Base-by-base conservation (phyloP, 192 early-diverging fungal species). In the Rhizoclosmatium globosum region DNA sequence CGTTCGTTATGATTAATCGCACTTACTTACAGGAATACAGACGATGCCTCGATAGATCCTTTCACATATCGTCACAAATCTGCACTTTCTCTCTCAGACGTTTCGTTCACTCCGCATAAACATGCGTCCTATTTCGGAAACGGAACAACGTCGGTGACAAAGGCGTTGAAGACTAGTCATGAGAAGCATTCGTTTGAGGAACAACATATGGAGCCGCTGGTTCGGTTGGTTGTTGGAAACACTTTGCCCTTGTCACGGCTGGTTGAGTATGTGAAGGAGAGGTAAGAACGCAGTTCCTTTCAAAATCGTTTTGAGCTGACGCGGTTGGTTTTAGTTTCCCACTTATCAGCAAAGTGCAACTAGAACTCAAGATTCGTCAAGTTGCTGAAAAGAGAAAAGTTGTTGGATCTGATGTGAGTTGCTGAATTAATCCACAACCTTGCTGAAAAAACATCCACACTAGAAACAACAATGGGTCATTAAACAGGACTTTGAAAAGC, bases 361-460 rank as follows among this genome's bases (percentile, higher is more conserved):
- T 74, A 38, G 72, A 74, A 43, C 38, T 74, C 15, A 74, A 74
- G 44, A 62, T 74, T 44, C 41, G 72, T n/a, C 72, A 74, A 21
- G 38, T 74, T 7, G 72, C 72, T 43, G 72, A 48, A 48, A 74
- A 74, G 66, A 68, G 39, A 45, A 4, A 23, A 7, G 66, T 68
- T 46, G 42, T 47, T 43, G 66, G 66, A 47, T 46, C 66, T 68
- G 66, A 68, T 0, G 66, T 68, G 66, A 68, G 66, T n/a, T 7
- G 4, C 46, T 39, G 4, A n/a, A n/a, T 64, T 64, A 64, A 50
- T 50, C 48, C 15, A 15, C 48, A 4, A 17, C 50, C 50, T 7
- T 17, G 1, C 6, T 21, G 7, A 7, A 31, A 62, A 13, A 13
- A 7, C 23, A 62, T 0, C 60, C 1, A 0, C 9, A 19, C 9